These are phyloP conservation scores for Beauveria australis DNA, from an alignment of 2,329 filamentous ascomycete species.

Conservation along the genomic window DNA sequence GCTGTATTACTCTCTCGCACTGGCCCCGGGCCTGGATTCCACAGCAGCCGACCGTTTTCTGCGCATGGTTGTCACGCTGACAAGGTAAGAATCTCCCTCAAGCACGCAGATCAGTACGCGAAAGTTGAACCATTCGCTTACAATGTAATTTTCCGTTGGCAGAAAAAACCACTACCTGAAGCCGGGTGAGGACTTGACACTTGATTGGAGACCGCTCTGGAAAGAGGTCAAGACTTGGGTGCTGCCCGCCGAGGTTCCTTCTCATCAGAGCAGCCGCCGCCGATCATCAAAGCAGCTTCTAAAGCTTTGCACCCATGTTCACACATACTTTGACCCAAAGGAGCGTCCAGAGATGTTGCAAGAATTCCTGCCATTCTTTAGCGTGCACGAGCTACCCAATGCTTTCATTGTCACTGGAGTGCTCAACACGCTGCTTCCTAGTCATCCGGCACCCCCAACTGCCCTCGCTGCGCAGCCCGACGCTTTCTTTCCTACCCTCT, in stretches of 20 bases:
- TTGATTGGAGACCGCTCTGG: slow-evolving; percentile 92
- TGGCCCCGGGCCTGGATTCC: slow-evolving; percentile 82
- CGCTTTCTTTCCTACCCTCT: slow-evolving; percentile 85
- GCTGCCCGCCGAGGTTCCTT: slow-evolving; percentile 72
- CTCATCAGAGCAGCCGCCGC: slow-evolving; percentile 48
- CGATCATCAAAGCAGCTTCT: slow-evolving; percentile 59
- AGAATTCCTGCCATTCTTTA: slow-evolving; percentile 80
- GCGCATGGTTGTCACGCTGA: slow-evolving; percentile 91
- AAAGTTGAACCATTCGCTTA: too few relatives aligned
- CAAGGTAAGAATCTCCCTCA: slow-evolving; percentile 58
- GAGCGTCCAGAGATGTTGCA: slow-evolving; percentile 77
- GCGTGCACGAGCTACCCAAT: slow-evolving; percentile 82
- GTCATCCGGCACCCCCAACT: slow-evolving; percentile 63
- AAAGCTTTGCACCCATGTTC: slow-evolving; percentile 83
- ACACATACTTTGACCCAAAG: slow-evolving; percentile 84
- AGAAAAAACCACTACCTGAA: slow-evolving; percentile 91
- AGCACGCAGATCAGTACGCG: background rate
- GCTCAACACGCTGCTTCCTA: slow-evolving; percentile 82
- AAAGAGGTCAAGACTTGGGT: slow-evolving; percentile 88
- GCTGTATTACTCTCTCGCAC: slow-evolving; percentile 87
- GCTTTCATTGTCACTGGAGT: slow-evolving; percentile 88
- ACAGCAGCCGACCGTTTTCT: slow-evolving; percentile 81
- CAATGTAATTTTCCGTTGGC: background rate
- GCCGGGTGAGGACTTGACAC: slow-evolving; percentile 75
- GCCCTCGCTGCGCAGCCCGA: slow-evolving; percentile 74